phyloP scores from a whole-genome alignment of 2,329 filamentous ascomycete species.

The Rhinocladiella similis region DNA sequence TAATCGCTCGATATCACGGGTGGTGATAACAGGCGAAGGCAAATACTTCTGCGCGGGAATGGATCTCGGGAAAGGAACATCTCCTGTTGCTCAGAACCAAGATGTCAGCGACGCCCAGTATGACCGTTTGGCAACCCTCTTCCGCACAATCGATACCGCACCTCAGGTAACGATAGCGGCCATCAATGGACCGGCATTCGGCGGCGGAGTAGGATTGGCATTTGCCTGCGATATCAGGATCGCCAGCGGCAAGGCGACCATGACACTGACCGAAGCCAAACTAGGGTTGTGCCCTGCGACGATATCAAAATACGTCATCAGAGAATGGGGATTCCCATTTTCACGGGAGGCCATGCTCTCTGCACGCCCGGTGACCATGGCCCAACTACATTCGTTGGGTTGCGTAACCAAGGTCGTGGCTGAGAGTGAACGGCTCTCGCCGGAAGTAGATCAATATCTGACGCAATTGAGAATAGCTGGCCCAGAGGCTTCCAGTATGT shows the following conservation, averaged over 20 bases:
- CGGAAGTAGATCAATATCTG: background rate
- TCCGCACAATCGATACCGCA: conserved; percentile 41
- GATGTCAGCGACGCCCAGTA: conserved; percentile 26
- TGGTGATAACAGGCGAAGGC: conserved; percentile 20
- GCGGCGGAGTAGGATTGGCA: conserved; percentile 46
- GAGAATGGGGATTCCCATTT: conserved; percentile 42
- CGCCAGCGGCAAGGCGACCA: conserved; percentile 16
- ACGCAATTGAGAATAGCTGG: background rate
- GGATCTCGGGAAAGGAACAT: conserved; percentile 29
- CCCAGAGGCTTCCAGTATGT: background rate
- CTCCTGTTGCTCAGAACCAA: conserved; percentile 26
- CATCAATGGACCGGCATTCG: conserved; percentile 46
- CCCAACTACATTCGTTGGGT: background rate
- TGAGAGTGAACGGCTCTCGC: background rate
- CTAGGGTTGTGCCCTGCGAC: conserved; percentile 40
- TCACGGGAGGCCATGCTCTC: conserved; percentile 40
- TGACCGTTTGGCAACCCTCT: conserved; percentile 29
- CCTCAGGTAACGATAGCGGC: conserved; percentile 45
- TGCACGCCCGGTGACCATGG: background rate
- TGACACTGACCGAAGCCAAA: conserved; percentile 44
- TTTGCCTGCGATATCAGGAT: conserved; percentile 45
- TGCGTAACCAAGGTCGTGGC: background rate
- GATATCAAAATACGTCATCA: conserved; percentile 43
- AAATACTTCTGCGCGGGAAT: conserved; percentile 28
- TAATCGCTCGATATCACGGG: conserved; percentile 35